These are phyloP conservation scores for Collybia sordida DNA, from an alignment of 768 basidiomycete species.

Conservation along the genomic window DNA sequence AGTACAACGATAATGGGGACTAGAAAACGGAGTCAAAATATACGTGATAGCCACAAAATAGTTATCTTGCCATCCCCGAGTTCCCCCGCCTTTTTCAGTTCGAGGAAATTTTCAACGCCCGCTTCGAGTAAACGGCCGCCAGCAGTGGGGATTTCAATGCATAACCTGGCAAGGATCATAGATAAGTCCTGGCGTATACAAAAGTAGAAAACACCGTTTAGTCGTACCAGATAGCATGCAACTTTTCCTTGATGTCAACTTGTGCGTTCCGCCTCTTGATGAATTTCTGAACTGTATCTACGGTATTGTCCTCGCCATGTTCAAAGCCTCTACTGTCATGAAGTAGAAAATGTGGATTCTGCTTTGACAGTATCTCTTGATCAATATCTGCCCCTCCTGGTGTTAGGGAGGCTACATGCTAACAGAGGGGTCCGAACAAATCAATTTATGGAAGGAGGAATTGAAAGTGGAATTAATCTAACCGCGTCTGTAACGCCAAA, in stretches of 20 bases:
- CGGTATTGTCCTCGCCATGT: conserved; percentile 20
- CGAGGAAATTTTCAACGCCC: conserved; percentile 23
- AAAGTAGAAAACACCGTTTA: too few relatives aligned
- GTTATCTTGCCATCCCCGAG: neutral
- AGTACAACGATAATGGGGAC: conserved; percentile 29
- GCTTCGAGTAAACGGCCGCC: conserved; percentile 16
- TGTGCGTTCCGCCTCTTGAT: conserved; percentile 9
- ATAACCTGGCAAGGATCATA: conserved; percentile 17
- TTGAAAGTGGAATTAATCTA: too few relatives aligned
- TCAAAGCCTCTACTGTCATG: conserved; percentile 7
- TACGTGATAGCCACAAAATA: too few relatives aligned
- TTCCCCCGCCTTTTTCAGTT: conserved; percentile 4
- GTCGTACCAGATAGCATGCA: conserved; percentile 30
- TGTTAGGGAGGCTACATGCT: too few relatives aligned
- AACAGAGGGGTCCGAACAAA: too few relatives aligned
- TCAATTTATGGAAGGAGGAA: too few relatives aligned
- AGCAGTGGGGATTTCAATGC: conserved; percentile 18
- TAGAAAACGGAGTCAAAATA: too few relatives aligned
- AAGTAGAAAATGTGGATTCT: too few relatives aligned
- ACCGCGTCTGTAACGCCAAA: too few relatives aligned
- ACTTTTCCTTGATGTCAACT: conserved; percentile 8
- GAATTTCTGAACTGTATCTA: conserved; percentile 18
- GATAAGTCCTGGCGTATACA: too few relatives aligned
- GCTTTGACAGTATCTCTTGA: too few relatives aligned
- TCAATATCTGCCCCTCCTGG: too few relatives aligned